Evolutionary conservation across 1,139 yeast species (phyloP).

Genomic region (Magnusiomyces fungicola): DNA sequence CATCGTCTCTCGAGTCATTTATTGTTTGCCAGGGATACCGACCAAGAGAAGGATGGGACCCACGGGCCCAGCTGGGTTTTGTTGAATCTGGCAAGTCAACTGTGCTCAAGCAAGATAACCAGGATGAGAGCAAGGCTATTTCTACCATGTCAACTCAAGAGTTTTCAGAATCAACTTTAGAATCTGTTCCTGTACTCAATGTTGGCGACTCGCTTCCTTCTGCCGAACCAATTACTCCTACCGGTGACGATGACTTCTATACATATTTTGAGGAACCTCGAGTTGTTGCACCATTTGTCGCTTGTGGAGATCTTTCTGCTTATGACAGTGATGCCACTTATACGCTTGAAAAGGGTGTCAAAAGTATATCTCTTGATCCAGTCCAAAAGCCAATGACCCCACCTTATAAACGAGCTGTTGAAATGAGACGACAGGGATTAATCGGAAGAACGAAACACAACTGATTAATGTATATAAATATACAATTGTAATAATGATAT

Average conservation of each 20-base stretch:
- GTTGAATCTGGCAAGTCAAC: conserved; percentile 42
- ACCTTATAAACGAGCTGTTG: conserved; percentile 86
- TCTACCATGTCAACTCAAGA: conserved; percentile 8
- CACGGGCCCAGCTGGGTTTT: conserved; percentile 45
- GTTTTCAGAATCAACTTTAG: conserved; percentile 7
- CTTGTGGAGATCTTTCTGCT: conserved; percentile 85
- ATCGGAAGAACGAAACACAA: conserved; percentile 26
- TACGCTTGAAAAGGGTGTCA: conserved; percentile 41
- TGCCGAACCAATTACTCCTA: conserved; percentile 3
- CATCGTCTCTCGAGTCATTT: conserved; percentile 88
- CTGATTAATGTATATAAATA: neutral
- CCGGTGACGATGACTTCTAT: too few relatives aligned
- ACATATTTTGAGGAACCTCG: conserved; percentile 47
- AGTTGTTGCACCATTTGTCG: conserved; percentile 74
- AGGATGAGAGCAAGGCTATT: neutral
- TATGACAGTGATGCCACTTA: conserved; percentile 96
- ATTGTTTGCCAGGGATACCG: conserved; percentile 83
- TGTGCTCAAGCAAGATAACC: neutral
- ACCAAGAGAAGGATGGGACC: conserved; percentile 79
- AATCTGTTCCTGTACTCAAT: neutral
- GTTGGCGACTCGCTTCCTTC: neutral
- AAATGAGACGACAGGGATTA: conserved; percentile 72
- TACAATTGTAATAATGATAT: neutral
- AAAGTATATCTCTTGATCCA: conserved; percentile 58
- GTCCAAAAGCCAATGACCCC: conserved; percentile 96